Base-by-base conservation (phyloP, 1,139 yeast genomes). In the Protomyces pachydermus region DNA sequence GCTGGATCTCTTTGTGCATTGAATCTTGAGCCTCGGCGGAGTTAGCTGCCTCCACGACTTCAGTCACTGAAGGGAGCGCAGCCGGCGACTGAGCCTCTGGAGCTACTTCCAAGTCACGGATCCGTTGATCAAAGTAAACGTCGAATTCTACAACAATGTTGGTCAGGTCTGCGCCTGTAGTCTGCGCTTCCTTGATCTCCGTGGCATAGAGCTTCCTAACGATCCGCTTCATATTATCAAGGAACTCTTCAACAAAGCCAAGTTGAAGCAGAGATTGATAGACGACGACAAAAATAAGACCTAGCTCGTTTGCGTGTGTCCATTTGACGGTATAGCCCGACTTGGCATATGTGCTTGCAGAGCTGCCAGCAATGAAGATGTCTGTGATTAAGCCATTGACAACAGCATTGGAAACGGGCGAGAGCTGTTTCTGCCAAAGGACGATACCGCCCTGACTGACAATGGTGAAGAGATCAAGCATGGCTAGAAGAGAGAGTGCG, bases 381-480 rank as follows among this genome's bases (percentile, higher is more conserved):
- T 81, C 79, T 25, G 79, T 77, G 61, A 85, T 78, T 63, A 84
- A 79, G 4, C 79, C 71, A 69, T 84, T 85, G 56, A 83, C 74
- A 18, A 83, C 74, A 1, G 75, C 63, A 23, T 74, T 74, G 1
- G 83, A 77, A 45, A 81, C 77, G 64, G 77, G 78, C 56, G 80
- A 78, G 23, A 58, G 35, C 35, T 58, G 62, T 18, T 58, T 58
- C 9, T 79, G 79, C 80, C 82, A 85, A 20, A 82, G 74, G 14
- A 85, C 86, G 25, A 81, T 75, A 0, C 90, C 90, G 9, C 84
- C 80, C 0, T 82, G 79, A 2, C 83, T 79, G 74, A 84, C 84
- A 1, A 85, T 78, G 12, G 81, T 74, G 66, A 84, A 77, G 69
- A 82, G 83, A 68, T 82, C 87, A 64, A 84, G 78, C 87, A 83